Evolutionary conservation across 352 stramenopile genomes (phyloP).

Genomic region (Globisporangium spiculum): DNA sequence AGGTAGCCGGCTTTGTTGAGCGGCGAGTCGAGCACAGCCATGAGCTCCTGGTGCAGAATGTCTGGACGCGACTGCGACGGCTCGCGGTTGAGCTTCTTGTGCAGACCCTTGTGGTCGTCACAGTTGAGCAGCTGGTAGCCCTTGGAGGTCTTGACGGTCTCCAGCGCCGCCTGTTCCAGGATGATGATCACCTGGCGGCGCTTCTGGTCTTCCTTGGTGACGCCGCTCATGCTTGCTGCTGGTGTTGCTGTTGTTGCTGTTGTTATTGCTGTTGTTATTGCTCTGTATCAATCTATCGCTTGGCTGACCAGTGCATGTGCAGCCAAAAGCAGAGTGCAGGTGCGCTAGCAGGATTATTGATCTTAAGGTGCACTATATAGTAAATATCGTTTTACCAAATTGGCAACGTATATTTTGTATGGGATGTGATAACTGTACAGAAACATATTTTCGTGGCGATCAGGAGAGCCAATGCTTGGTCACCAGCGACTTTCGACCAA

Average conservation of each 20-base stretch:
- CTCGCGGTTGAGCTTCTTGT: conserved; percentile 96
- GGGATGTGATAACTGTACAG: background rate
- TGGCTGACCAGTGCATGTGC: background rate
- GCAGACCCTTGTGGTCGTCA: conserved; percentile 97
- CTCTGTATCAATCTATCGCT: background rate
- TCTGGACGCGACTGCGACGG: conserved; percentile 97
- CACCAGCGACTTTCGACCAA: conserved; percentile 5
- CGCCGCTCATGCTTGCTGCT: conserved; percentile 26
- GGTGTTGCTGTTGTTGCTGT: background rate
- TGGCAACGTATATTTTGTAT: conserved; percentile 3
- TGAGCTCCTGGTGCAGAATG: conserved; percentile 99
- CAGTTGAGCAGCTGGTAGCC: conserved; percentile 99
- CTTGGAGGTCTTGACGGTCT: conserved; percentile 99
- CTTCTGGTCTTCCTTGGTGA: conserved; percentile 69
- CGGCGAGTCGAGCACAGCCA: conserved; percentile 98
- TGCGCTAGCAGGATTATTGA: background rate
- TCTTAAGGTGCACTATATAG: background rate
- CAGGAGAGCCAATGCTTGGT: conserved; percentile 9
- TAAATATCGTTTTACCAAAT: background rate
- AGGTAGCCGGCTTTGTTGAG: conserved; percentile 99
- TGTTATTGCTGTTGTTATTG: background rate
- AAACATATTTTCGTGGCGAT: background rate
- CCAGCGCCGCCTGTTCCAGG: conserved; percentile 97
- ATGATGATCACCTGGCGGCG: conserved; percentile 95
- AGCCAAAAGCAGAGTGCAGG: background rate